These are phyloP conservation scores for Dentipellis fragilis DNA, from an alignment of 768 basidiomycete genomes.

Conservation along the genomic window DNA sequence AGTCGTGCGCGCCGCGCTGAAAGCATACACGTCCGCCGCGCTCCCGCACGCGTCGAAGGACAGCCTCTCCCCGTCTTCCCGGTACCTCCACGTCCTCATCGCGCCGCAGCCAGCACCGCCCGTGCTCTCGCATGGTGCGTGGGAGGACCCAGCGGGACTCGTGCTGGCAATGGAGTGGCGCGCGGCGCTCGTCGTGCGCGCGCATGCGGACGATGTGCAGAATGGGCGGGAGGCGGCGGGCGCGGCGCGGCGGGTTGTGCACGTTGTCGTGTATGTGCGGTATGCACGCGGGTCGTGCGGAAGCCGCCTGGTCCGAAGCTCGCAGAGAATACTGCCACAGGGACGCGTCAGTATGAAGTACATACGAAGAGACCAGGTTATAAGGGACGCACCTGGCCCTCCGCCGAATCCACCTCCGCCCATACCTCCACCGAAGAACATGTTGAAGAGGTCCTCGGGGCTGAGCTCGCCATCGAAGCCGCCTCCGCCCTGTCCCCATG, in stretches of 20 bases:
- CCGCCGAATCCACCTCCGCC: conserved; percentile 46
- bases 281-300: conserved; percentile 49
- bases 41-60: conserved; percentile 13
- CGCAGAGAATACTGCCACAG: conserved; percentile 54
- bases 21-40: conserved; percentile 38
- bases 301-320: conserved; percentile 81
- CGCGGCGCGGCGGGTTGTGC: conserved; percentile 31
- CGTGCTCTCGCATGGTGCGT: conserved; percentile 13
- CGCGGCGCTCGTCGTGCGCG: conserved; percentile 47
- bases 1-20: conserved; percentile 62
- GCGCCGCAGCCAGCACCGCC: background rate
- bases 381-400: conserved; percentile 27
- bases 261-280: conserved; percentile 27
- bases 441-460: conserved; percentile 95
- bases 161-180: conserved; percentile 53
- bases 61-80: conserved; percentile 35
- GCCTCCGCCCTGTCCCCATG: conserved; percentile 26
- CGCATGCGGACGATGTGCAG: conserved; percentile 9
- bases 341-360: conserved; percentile 10
- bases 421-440: conserved; percentile 83
- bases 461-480: conserved; percentile 79
- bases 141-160: conserved; percentile 28
- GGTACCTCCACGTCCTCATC: conserved; percentile 47
- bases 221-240: conserved; percentile 21
- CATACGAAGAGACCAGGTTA: background rate